Evolutionary conservation across 2,329 filamentous ascomycete species (phyloP), one percentile per base, ranked within the genome.

Genomic region (Nothophaeocryptopus gaeumannii): DNA sequence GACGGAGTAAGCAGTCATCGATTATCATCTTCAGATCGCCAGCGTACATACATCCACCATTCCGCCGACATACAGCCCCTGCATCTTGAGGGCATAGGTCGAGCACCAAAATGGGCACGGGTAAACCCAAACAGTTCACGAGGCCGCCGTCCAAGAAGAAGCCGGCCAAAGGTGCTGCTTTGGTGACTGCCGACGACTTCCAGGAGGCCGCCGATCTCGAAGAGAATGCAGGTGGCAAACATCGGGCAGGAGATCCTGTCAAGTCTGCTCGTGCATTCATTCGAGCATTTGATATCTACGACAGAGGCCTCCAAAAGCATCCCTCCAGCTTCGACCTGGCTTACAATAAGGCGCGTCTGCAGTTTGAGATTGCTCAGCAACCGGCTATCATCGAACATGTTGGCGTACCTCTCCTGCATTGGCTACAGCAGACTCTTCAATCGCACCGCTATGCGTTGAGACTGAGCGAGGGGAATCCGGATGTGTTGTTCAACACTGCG

Each of bases 201-300:
- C 75, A 86, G 45, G 82, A 81, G 53, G 80, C 78, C 16, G 85
- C 84, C 9, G 84, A 88, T 46, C 79, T 84, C 30, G 77, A 82
- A 52, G 85, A 89, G 69, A 83, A 87, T 67, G 82, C 82, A 5
- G 85, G 83, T 5, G 84, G 85, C 54, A 89, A 89, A 76, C 88
- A 85, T 82, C 77, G 85, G 42, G 84, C 79, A 33, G 86, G 85
- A 15, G 85, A 89, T 65, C 78, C 82, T 14, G 79, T 75, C 41
- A 89, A 88, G 61, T 78, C 80, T 4, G 74, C 77, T 55, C 73
- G 82, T 39, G 82, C 82, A 58, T 83, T 81, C 63, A 75, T 82
- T 56, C 74, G 83, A 54, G 85, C 86, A 10, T 78, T 88, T 45
- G 78, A 85, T 44, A 75, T 77, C 38, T 89, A 89, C 62, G 78